phyloP scores from a whole-genome alignment of 2,329 filamentous ascomycete genomes.

The Samsoniella hepiali region DNA sequence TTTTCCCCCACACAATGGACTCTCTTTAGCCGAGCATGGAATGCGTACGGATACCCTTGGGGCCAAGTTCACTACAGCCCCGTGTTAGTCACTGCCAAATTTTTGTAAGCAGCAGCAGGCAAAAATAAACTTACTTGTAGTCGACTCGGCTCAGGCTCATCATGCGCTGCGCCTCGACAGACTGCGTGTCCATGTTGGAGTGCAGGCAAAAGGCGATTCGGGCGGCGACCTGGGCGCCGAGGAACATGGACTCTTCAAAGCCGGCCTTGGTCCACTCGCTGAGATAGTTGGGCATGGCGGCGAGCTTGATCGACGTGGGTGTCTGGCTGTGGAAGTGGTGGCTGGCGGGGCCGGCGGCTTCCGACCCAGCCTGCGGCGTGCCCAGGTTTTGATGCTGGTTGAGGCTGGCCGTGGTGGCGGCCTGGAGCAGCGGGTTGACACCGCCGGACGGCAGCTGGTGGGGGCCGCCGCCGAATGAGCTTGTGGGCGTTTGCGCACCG shows the following conservation, averaged over 20 bases:
- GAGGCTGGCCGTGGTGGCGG: slow-evolving; percentile 74
- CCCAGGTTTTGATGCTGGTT: slow-evolving; percentile 30
- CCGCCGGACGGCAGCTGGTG: slow-evolving; percentile 53
- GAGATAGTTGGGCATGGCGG: slow-evolving; percentile 78
- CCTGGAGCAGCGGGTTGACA: slow-evolving; percentile 88
- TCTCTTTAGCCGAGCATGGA: slow-evolving; percentile 47
- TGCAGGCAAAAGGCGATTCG: slow-evolving; percentile 57
- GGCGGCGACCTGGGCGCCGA: slow-evolving; percentile 83
- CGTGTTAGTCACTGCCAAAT: slow-evolving; percentile 20
- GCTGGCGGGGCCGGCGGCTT: slow-evolving; percentile 33
- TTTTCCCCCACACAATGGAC: no score
- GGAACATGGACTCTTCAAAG: slow-evolving; percentile 78
- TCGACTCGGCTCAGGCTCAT: slow-evolving; percentile 58
- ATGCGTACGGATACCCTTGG: slow-evolving; percentile 52
- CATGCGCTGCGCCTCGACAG: slow-evolving; percentile 49
- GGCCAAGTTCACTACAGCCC: slow-evolving; percentile 47
- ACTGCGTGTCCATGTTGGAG: slow-evolving; percentile 50
- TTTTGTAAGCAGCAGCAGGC: not conserved
- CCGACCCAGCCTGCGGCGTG: slow-evolving; percentile 41
- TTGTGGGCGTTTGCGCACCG: slow-evolving; percentile 84
- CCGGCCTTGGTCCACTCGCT: slow-evolving; percentile 83
- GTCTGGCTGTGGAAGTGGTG: slow-evolving; percentile 63
- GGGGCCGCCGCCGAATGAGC: slow-evolving; percentile 50
- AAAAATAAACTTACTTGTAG: slow-evolving; percentile 51
- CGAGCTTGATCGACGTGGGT: slow-evolving; percentile 77